These are phyloP conservation scores for Capronia americana DNA, from an alignment of 2,329 filamentous ascomycete species.

Conservation along the genomic window DNA sequence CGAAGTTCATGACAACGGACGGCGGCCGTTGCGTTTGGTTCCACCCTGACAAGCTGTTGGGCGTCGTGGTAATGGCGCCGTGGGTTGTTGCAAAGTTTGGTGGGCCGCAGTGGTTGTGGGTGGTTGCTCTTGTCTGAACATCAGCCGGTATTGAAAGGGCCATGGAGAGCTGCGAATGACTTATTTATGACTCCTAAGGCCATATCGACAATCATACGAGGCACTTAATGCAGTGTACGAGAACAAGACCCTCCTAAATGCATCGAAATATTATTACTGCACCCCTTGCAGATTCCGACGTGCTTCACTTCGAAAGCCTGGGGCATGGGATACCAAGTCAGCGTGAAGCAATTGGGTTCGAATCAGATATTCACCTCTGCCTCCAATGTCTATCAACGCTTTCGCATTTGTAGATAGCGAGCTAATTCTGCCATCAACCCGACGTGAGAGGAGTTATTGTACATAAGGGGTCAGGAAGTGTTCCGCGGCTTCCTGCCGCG, in stretches of 20 bases:
- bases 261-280: background rate
- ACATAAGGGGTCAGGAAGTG: background rate
- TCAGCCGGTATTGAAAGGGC: background rate
- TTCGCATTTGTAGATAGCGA: background rate
- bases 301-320: background rate
- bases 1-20: constrained; percentile 9
- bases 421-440: background rate
- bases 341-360: background rate
- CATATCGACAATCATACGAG: constrained; percentile 4
- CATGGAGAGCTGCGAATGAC: background rate
- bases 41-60: background rate
- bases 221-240: constrained; percentile 13
- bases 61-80: background rate
- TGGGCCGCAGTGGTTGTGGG: constrained; percentile 7
- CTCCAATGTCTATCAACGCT: background rate
- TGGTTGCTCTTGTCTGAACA: constrained; percentile 5
- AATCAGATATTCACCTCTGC: background rate
- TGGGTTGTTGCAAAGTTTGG: constrained; percentile 15
- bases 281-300: background rate
- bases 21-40: background rate
- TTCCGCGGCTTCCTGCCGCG: background rate
- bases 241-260: constrained; percentile 1
- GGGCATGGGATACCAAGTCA: background rate
- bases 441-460: background rate
- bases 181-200: constrained; percentile 11